These are phyloP conservation scores for Kurtzmaniella quercitrusa DNA, from an alignment of 1,139 yeast species.

Conservation along the genomic window DNA sequence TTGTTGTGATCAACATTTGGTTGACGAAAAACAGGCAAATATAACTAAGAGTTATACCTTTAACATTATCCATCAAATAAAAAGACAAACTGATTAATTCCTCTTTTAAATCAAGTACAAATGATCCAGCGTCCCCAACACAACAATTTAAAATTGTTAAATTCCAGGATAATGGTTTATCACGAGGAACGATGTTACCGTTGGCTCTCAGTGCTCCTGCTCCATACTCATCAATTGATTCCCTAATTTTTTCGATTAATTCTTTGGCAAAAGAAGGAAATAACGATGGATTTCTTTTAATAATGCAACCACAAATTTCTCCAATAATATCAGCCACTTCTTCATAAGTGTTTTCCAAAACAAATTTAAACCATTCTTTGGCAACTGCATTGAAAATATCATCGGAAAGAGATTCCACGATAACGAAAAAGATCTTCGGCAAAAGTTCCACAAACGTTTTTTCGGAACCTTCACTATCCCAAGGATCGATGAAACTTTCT, in stretches of 20 bases:
- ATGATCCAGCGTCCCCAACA: slow-evolving; percentile 61
- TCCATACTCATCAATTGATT: slow-evolving; percentile 75
- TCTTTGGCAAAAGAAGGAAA: slow-evolving; percentile 44
- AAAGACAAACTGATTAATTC: slow-evolving; percentile 51
- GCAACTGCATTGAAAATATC: slow-evolving; percentile 53
- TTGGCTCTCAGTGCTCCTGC: slow-evolving; percentile 79
- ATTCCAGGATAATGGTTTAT: slow-evolving; percentile 73
- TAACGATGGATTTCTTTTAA: slow-evolving; percentile 56
- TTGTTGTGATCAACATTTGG: slow-evolving; percentile 61
- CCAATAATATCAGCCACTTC: slow-evolving; percentile 67
- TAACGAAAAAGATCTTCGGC: slow-evolving; percentile 63
- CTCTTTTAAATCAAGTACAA: slow-evolving; percentile 40
- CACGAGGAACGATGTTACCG: slow-evolving; percentile 68
- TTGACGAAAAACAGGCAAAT: slow-evolving; percentile 54
- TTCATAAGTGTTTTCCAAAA: slow-evolving; percentile 58
- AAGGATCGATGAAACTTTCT: slow-evolving; percentile 72
- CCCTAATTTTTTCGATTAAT: slow-evolving; percentile 51
- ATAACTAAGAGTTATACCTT: slow-evolving; percentile 53
- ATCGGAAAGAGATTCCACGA: slow-evolving; percentile 69
- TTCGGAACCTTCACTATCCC: slow-evolving; percentile 44
- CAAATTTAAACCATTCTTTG: slow-evolving; percentile 52
- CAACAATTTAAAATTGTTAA: slow-evolving; percentile 68
- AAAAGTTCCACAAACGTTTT: slow-evolving; percentile 52
- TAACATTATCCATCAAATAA: slow-evolving; percentile 53
- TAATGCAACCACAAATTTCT: slow-evolving; percentile 65